Base-by-base conservation (phyloP, 495 filamentous ascomycete genomes). In the Hypoxylon rickii region DNA sequence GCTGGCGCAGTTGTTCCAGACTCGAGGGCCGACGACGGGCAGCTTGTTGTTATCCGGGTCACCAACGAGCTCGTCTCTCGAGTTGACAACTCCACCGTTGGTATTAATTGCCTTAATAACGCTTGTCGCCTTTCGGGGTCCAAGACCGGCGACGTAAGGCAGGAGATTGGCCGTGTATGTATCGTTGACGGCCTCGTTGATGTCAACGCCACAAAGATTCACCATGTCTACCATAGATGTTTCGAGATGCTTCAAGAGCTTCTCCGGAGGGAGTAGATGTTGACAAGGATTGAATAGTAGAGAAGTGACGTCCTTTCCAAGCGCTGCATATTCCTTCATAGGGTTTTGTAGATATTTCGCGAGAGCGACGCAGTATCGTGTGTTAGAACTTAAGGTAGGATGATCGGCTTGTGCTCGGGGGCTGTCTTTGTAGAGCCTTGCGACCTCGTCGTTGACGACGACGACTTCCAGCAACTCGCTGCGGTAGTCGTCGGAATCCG, bases 201-300 rank as follows among this genome's bases (percentile, higher is more conserved):
- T 85, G 57, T 97, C 88, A 16, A 98, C 92, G 53, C 94, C 94
- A 47, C 90, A 89, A 7, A 98, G 81, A 68, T 98, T 98, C 61
- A 98, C 94, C 85, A 96, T 96, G 65, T 98, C 95, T 3, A 97
- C 92, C 82, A 98, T 86, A 15, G 92, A 90, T 1, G 89, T 94
- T 61, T 97, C 94, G 16, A 98, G 80, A 48, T 90, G 82, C 68
- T 89, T 90, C 38, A 88, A 70, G 3, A 97, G 76, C 69, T 95
- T 88, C 2, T 97, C 93, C 44, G 89, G 86, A 0, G 91, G 84
- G 6, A 98, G 79, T 37, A 96, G 83, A 47, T 92, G 85, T 70
- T 98, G 94, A 51, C 89, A 89, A 17, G 90, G 83, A 57, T 96
- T 91, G 68, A 97, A 96, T 20, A 83, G 77, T 37, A 98, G 82